Evolutionary conservation across 2,329 filamentous ascomycete species (phyloP).

Genomic region (Sphaerulina populicola): DNA sequence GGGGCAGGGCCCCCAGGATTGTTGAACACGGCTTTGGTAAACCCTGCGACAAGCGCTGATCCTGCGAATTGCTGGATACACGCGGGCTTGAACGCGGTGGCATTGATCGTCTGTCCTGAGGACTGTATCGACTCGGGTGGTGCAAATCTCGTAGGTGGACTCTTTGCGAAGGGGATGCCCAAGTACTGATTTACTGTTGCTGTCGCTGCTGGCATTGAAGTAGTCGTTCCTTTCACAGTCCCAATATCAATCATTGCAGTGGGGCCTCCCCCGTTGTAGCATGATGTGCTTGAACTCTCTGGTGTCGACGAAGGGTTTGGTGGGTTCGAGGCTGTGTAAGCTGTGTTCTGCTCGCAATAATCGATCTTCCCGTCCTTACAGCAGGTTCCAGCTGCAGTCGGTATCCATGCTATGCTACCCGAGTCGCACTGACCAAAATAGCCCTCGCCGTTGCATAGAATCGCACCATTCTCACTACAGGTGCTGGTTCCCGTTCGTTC

Average conservation of each 20-base stretch:
- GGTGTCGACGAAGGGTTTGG: neutral
- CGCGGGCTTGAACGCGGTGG: slow-evolving; percentile 27
- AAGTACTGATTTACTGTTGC: slow-evolving; percentile 32
- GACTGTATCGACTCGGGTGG: slow-evolving; percentile 22
- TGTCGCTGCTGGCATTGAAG: slow-evolving; percentile 27
- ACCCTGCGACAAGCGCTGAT: slow-evolving; percentile 25
- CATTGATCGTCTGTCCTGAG: slow-evolving; percentile 22
- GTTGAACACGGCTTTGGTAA: slow-evolving; percentile 30
- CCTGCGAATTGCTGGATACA: slow-evolving; percentile 32
- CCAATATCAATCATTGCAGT: slow-evolving; percentile 28
- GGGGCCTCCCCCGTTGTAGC: slow-evolving; percentile 12
- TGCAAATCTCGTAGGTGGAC: slow-evolving; percentile 29
- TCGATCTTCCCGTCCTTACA: slow-evolving; percentile 27
- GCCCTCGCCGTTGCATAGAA: slow-evolving; percentile 35
- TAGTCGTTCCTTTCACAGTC: slow-evolving; percentile 26
- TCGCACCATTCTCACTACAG: slow-evolving; percentile 1
- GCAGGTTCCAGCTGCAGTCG: slow-evolving; percentile 37
- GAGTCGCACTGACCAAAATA: slow-evolving; percentile 40
- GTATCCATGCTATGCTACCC: slow-evolving; percentile 34
- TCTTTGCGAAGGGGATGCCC: slow-evolving; percentile 31
- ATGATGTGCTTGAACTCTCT: neutral
- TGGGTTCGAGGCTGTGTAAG: neutral
- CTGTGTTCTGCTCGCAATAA: neutral
- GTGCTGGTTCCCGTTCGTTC: neutral
- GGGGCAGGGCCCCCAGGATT: slow-evolving; percentile 17